Evolutionary conservation across 169 alveolate genomes (phyloP), one percentile per base, ranked within the genome.

Genomic region (Amoebophrya sp.): DNA sequence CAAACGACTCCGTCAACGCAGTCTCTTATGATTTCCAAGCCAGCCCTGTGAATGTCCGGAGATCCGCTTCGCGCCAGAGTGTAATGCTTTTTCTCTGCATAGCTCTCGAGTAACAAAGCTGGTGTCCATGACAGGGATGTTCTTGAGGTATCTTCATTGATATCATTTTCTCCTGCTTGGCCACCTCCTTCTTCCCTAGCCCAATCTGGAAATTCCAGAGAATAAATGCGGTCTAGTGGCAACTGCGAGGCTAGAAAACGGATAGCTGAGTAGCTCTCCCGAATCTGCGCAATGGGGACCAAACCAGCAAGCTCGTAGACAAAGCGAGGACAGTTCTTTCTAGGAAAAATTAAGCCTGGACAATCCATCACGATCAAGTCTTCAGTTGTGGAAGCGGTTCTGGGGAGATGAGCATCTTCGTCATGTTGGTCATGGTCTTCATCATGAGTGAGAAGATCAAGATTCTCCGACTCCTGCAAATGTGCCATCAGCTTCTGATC

Each of bases 291-390:
- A 10, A 65, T 26, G 26, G 83, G 83, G 38, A 65, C 39, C 83
- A 65, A 26, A 1, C 83, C 83, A 36, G 83, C 26, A 65, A 65
- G 83, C n/a, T 65, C 83, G 83, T 65, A 65, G 2, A 65, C 83
- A 6, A 18, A 1, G 33, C 83, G 83, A 0, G 83, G 83, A 36
- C 83, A 65, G 83, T 26, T 1, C 33, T 6, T 12, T 26, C 83
- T 6, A 1, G 83, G 83, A 26, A 65, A 65, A 6, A 65, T 1
- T 6, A 65, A 36, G 33, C 83, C 83, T 18, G 83, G 83, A 26
- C 83, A 65, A 36, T 65, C 83, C 83, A 65, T 65, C 83, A 65
- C 83, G 83, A 65, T 18, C 76, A 53, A 10, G n/a, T 53, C n/a
- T 23, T 14, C n/a, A 53, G 76, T 53, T 14, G 76, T 53, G 76